Conservation (phyloP, 257 asterid genomes). For the Gentiana straminea region DNA sequence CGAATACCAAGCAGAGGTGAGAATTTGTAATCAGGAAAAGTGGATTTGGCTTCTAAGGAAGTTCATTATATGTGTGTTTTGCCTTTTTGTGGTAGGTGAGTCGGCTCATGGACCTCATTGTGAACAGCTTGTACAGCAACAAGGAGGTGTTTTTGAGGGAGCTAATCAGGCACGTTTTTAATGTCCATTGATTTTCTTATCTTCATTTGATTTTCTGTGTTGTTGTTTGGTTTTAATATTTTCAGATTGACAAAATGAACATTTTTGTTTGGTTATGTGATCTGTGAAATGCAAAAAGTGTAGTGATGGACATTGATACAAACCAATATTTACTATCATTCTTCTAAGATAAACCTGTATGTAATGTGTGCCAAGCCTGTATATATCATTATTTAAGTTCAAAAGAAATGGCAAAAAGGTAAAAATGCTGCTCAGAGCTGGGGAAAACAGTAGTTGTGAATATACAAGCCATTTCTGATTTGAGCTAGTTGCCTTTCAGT, state of each 20-base stretch:
- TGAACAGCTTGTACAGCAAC: slow-evolving; percentile 88
- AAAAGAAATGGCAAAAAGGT: no score
- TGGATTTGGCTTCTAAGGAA: slow-evolving; percentile 1
- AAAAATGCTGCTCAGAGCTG: neutral
- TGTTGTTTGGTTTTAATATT: neutral
- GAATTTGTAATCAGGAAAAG: neutral
- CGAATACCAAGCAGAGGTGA: slow-evolving; percentile 98
- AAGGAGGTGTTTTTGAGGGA: slow-evolving; percentile 94
- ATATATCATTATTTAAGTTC: no score
- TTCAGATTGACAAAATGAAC: neutral
- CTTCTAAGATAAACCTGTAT: no score
- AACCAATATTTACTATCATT: no score
- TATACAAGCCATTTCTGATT: no score
- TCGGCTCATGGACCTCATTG: slow-evolving; percentile 97
- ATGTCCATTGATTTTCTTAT: neutral
- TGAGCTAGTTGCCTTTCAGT: no score
- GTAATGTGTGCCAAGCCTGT: no score
- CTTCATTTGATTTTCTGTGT: neutral
- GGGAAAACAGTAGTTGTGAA: no score
- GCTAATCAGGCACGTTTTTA: slow-evolving; percentile 64
- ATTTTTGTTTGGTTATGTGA: neutral
- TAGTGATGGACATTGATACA: no score
- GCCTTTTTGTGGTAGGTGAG: slow-evolving; percentile 56
- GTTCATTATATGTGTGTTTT: neutral
- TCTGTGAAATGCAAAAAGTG: no score